Conservation (phyloP, 345 rosid genomes). For the Eucalyptus sp. region DNA sequence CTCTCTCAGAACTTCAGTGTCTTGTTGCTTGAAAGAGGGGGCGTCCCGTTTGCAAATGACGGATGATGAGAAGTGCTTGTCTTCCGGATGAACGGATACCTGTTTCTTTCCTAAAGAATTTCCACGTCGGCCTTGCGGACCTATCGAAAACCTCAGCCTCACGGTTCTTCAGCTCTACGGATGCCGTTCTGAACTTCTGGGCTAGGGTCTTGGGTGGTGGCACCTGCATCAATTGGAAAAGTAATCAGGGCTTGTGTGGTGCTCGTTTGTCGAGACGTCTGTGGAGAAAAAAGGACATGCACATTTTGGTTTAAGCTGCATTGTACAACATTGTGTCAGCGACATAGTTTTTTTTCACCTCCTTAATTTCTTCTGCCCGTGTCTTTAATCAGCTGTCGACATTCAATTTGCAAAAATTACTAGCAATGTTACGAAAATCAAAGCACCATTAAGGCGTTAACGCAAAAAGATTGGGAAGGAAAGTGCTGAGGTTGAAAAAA, state of each 20-base stretch:
- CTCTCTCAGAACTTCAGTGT: slow-evolving; percentile 71
- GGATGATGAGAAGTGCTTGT: too few relatives aligned
- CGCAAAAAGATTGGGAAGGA: not conserved
- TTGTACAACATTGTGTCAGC: not conserved
- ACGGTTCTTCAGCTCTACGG: slow-evolving; percentile 71
- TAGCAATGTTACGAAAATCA: not conserved
- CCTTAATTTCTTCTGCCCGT: not conserved
- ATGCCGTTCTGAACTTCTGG: slow-evolving; percentile 79
- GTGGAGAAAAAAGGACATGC: too few relatives aligned
- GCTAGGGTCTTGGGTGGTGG: slow-evolving; percentile 95
- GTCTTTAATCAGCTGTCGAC: not conserved
- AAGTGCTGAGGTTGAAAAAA: not conserved
- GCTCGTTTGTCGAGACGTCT: too few relatives aligned
- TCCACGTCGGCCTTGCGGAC: slow-evolving; percentile 74
- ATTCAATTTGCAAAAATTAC: too few relatives aligned
- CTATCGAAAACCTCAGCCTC: slow-evolving; percentile 71
- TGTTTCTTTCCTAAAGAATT: slow-evolving; percentile 70
- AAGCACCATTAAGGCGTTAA: not conserved
- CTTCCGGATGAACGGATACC: slow-evolving; percentile 7
- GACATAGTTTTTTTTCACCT: not conserved
- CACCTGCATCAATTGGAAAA: slow-evolving; percentile 44
- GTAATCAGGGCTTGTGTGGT: too few relatives aligned
- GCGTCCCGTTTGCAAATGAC: slow-evolving; percentile 46
- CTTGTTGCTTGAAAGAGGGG: slow-evolving; percentile 85
- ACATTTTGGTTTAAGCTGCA: not conserved